Evolutionary conservation across 1,284 basidiomycete genomes (phyloP), one percentile per base, ranked within the genome.

Genomic region (Irpex sp.): DNA sequence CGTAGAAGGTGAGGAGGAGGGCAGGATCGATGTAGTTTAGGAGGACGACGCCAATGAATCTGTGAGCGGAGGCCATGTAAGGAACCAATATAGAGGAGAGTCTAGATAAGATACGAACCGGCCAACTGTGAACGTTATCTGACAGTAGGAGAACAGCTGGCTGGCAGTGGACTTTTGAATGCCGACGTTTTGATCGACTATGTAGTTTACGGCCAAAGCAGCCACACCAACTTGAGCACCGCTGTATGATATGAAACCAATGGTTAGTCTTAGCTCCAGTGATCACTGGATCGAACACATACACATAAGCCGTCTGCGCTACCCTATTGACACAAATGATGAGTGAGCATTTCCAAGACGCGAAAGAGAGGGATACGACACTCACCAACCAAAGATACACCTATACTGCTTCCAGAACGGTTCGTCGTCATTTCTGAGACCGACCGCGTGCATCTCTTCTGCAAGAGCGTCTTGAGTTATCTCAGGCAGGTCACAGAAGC

Each of bases 181-280:
- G n/a, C 84, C 83, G 51, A 88, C 73, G n/a, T 82, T 83, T 67
- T 86, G 85, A 59, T 88, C 87, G 26, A 80, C 74, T 58, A 89
- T 80, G 73, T 82, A 91, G 79, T 89, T 90, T 67, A 93, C 84
- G 37, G 89, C 86, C 67, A 93, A 83, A 9, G 89, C 79, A 4
- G 90, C 91, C 36, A 92, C 86, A 4, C 81, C 85, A 26, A 92
- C 88, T 75, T 93, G 89, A 2, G 88, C 86, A 31, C 89, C 91
- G 40, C 86, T 87, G 58, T 61, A 44, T 9, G 60, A 62, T 51
- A 64, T 60, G 36, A 63, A 61, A 17, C 68, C 48, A 34, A 44
- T 11, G 40, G n/a, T 44, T 44, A 44, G 15, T 5, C 11, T 44
- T 44, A 4, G 26, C 26, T 26, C 26, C 26, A 26, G 26, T 26